Percentiles rank a stretch among this genome's conserved stretches.
phyloP scores from a whole-genome alignment of 2,329 filamentous ascomycete species.

The Orbilia blumenaviensis region DNA sequence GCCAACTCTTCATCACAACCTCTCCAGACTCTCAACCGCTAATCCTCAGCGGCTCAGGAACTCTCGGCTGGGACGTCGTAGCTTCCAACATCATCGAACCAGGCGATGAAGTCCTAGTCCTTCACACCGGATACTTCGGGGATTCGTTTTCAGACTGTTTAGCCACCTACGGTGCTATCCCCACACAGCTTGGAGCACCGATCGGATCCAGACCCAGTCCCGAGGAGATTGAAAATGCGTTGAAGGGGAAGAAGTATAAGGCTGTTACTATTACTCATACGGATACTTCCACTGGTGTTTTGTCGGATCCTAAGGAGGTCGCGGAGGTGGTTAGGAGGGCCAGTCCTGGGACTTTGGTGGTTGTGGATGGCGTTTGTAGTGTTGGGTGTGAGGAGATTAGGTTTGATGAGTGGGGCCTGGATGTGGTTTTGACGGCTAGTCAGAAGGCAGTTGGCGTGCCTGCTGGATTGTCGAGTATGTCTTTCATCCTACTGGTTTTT shows the following conservation, averaged over 20 bases:
- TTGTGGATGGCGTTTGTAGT: constrained; percentile 97
- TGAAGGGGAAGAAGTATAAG: constrained; percentile 93
- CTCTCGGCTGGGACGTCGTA: constrained; percentile 94
- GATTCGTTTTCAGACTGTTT: constrained; percentile 94
- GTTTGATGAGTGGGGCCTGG: constrained; percentile 93
- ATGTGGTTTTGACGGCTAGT: constrained; percentile 90
- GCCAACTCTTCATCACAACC: constrained; percentile 92
- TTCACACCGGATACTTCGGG: constrained; percentile 94
- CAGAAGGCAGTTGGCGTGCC: constrained; percentile 98
- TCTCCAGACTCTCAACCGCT: constrained; percentile 86
- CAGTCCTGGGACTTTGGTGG: constrained; percentile 87
- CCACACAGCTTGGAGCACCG: constrained; percentile 86
- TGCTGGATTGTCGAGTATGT: constrained; percentile 78
- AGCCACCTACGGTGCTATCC: constrained; percentile 86
- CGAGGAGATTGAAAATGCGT: constrained; percentile 84
- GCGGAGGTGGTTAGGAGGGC: constrained; percentile 84
- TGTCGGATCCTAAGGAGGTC: constrained; percentile 87
- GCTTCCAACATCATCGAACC: constrained; percentile 91
- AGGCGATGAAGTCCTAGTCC: constrained; percentile 87
- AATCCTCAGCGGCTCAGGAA: constrained; percentile 91
- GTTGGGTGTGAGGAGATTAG: constrained; percentile 95
- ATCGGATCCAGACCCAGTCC: constrained; percentile 89
- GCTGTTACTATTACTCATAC: constrained; percentile 94
- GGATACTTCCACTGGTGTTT: constrained; percentile 94
- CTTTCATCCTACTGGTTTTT: background rate